A percentile compares a stretch with the other conserved stretches of the same genome.
phyloP scores from a whole-genome alignment of 192 early-diverging fungal genomes.

The Podila epigama region DNA sequence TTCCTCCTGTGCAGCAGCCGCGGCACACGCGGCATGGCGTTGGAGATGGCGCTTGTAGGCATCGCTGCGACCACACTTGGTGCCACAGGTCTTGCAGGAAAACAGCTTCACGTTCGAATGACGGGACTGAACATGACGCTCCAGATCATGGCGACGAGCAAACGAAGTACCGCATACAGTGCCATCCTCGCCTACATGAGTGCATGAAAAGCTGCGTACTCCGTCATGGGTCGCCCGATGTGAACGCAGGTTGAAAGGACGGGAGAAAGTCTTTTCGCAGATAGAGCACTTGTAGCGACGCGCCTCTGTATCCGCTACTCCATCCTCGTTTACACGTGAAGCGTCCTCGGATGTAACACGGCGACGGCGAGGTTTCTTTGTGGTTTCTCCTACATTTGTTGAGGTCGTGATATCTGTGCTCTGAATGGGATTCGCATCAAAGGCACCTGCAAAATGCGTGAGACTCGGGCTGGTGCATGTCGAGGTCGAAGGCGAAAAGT shows the following conservation, averaged over 20 bases:
- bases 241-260: conserved; percentile 75
- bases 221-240: conserved; percentile 70
- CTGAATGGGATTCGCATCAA: background rate
- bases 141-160: conserved; percentile 42
- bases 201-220: conserved; percentile 68
- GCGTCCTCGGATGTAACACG: conserved; percentile 35
- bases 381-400: too few species aligned
- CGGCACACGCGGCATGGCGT: conserved; percentile 25
- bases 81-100: conserved; percentile 28
- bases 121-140: conserved; percentile 30
- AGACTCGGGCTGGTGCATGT: conserved; percentile 13
- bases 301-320: background rate
- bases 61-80: conserved; percentile 37
- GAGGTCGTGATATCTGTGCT: background rate
- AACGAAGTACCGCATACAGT: conserved; percentile 21
- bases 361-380: conserved; percentile 27
- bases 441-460: background rate
- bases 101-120: conserved; percentile 32
- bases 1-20: conserved; percentile 13
- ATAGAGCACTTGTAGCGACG: conserved; percentile 23
- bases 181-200: conserved; percentile 24
- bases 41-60: conserved; percentile 42
- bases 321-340: conserved; percentile 11
- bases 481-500: conserved; percentile 25
- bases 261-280: conserved; percentile 64